phyloP scores from a whole-genome alignment of 257 asterid species.

The Solanum corneliomulleri region DNA sequence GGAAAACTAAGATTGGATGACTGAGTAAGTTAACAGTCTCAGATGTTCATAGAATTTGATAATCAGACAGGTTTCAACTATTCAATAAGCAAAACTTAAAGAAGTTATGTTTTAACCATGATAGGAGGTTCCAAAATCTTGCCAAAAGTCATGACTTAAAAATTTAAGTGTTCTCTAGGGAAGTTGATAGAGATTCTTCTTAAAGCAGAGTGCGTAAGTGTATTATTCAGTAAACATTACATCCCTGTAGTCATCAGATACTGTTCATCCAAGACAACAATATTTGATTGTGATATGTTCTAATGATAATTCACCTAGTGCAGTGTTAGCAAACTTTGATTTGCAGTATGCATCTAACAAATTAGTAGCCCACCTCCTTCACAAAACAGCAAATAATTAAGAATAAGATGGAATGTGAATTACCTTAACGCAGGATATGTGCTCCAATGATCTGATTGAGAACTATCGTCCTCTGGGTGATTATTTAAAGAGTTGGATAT shows the following conservation, averaged over 20 bases:
- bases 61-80: background rate
- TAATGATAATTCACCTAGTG: background rate
- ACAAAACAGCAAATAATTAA: background rate
- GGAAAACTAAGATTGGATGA: background rate
- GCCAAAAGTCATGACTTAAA: background rate
- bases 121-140: background rate
- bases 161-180: background rate
- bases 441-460: constrained; percentile 22
- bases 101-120: background rate
- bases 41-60: background rate
- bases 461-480: constrained; percentile 18
- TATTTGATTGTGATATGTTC: background rate
- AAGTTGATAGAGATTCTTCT: background rate
- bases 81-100: background rate
- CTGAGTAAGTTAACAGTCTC: background rate
- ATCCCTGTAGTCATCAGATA: background rate
- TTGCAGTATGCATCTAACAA: background rate
- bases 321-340: background rate
- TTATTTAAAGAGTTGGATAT: constrained; percentile 35
- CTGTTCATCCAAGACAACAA: background rate
- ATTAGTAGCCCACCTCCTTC: background rate
- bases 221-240: background rate
- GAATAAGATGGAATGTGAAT: background rate
- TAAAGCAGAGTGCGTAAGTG: background rate
- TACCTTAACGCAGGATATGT: constrained; percentile 50